Conservation (phyloP, 225 moss, liverwort and hornwort genomes). For the Neckera pumila region DNA sequence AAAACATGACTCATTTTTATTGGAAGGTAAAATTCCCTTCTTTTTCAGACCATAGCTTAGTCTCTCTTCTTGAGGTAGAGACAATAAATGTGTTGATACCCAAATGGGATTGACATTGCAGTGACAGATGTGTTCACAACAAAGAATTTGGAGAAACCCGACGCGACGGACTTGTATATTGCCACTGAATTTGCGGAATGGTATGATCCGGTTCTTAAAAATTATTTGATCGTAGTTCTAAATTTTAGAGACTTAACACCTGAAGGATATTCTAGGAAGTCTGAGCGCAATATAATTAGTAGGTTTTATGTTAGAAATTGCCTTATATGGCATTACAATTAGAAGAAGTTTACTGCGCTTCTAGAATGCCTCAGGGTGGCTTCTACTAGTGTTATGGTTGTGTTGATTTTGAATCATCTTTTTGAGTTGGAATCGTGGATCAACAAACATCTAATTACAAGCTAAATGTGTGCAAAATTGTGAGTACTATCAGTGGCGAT, state of each 20-base stretch:
- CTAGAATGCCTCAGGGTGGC: neutral
- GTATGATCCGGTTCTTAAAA: slow-evolving; percentile 17
- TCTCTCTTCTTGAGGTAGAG: neutral
- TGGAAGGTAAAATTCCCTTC: neutral
- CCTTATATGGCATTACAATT: neutral
- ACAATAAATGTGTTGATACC: neutral
- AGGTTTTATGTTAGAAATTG: neutral
- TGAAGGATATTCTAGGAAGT: neutral
- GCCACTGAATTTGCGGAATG: slow-evolving; percentile 89
- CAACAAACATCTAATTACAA: neutral
- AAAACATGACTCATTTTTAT: neutral
- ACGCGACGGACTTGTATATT: slow-evolving; percentile 75
- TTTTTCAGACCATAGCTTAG: neutral
- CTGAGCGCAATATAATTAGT: neutral
- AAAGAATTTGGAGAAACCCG: slow-evolving; percentile 54
- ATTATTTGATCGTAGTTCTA: neutral
- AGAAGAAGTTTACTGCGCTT: neutral
- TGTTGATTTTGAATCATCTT: neutral
- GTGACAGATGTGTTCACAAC: slow-evolving; percentile 85
- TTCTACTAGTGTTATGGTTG: neutral
- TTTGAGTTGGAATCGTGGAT: neutral
- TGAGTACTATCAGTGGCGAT: slow-evolving; percentile 56
- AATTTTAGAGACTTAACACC: neutral
- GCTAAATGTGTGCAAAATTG: neutral
- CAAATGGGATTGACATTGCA: slow-evolving; percentile 13